Percentiles rank a stretch among this genome's conserved stretches.
Conservation (phyloP, 352 stramenopile genomes). For the Globisporangium recalcitrans region DNA sequence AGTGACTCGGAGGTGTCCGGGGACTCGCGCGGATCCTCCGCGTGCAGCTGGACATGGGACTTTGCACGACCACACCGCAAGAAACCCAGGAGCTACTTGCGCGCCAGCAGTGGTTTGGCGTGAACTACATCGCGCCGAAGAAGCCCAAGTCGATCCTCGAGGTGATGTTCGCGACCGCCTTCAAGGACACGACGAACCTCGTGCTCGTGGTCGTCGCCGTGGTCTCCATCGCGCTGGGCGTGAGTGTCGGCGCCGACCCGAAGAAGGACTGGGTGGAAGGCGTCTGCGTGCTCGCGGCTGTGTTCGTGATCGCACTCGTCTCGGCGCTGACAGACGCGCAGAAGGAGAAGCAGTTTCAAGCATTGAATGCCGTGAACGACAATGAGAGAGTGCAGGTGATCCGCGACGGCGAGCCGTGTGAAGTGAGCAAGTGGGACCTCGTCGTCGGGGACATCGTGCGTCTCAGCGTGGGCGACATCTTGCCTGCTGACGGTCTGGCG, state of each 20-base stretch:
- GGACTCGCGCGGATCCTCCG: slow-evolving; percentile 3
- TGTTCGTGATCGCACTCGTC: slow-evolving; percentile 88
- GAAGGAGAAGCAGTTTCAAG: slow-evolving; percentile 67
- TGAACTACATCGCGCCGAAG: slow-evolving; percentile 29
- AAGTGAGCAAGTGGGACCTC: slow-evolving; percentile 28
- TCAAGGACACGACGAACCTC: slow-evolving; percentile 50
- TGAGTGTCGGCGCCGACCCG: neutral
- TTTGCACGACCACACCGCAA: neutral
- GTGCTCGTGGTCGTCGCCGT: slow-evolving; percentile 32
- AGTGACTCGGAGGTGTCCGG: slow-evolving; percentile 1
- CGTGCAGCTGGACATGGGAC: neutral
- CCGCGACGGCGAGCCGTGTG: slow-evolving; percentile 21
- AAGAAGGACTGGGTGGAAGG: slow-evolving; percentile 6
- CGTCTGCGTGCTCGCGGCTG: slow-evolving; percentile 69
- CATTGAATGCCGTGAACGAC: slow-evolving; percentile 65
- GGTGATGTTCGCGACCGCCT: slow-evolving; percentile 45
- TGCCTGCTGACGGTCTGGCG: slow-evolving; percentile 35
- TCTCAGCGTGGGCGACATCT: slow-evolving; percentile 31
- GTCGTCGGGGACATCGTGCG: slow-evolving; percentile 41
- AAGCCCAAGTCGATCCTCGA: slow-evolving; percentile 17
- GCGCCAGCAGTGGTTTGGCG: slow-evolving; percentile 20
- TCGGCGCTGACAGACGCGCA: slow-evolving; percentile 25
- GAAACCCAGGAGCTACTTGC: neutral
- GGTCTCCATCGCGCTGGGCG: slow-evolving; percentile 24
- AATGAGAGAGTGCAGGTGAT: slow-evolving; percentile 45